A percentile compares a stretch with the other conserved stretches of the same genome.
phyloP scores from a whole-genome alignment of 371 early-diverging fungal genomes.

The Mortierella sp. region DNA sequence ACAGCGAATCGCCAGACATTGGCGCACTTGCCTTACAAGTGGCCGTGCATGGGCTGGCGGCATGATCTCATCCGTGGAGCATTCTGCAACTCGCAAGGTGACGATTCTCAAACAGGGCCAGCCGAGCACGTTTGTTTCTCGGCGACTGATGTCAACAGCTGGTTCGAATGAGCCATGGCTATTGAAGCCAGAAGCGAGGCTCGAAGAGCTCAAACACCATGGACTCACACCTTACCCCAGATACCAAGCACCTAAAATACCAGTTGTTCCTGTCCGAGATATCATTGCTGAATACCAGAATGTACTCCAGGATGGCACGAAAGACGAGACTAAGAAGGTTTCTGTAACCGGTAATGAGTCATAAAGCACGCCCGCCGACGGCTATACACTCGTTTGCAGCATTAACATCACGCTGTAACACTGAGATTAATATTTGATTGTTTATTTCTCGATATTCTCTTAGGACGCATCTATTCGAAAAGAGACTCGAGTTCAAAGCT shows the following conservation, averaged over 20 bases:
- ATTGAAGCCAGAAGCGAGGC: conserved; percentile 27
- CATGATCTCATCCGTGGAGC: neutral
- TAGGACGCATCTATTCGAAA: conserved; percentile 72
- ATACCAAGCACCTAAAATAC: conserved; percentile 25
- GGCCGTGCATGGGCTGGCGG: neutral
- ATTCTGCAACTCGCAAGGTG: neutral
- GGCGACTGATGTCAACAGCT: neutral
- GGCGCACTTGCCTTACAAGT: conserved; percentile 1
- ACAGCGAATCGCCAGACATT: conserved; percentile 10
- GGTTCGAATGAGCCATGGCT: neutral
- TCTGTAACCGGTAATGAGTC: conserved; percentile 24
- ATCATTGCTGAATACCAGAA: conserved; percentile 27
- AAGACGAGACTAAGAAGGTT: conserved; percentile 29
- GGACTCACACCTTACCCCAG: conserved; percentile 43
- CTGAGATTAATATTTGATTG: neutral
- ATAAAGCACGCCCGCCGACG: too few species aligned
- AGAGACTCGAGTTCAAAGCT: conserved; percentile 80
- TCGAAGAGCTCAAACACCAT: conserved; percentile 25
- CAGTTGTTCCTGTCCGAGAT: conserved; percentile 22
- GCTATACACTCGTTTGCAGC: too few species aligned
- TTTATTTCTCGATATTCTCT: conserved; percentile 23
- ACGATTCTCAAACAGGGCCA: neutral
- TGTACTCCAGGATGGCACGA: conserved; percentile 23
- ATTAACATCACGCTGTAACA: too few species aligned
- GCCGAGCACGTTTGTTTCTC: neutral